phyloP scores from a whole-genome alignment of 345 rosid species.

The Rubroshorea leprosula region DNA sequence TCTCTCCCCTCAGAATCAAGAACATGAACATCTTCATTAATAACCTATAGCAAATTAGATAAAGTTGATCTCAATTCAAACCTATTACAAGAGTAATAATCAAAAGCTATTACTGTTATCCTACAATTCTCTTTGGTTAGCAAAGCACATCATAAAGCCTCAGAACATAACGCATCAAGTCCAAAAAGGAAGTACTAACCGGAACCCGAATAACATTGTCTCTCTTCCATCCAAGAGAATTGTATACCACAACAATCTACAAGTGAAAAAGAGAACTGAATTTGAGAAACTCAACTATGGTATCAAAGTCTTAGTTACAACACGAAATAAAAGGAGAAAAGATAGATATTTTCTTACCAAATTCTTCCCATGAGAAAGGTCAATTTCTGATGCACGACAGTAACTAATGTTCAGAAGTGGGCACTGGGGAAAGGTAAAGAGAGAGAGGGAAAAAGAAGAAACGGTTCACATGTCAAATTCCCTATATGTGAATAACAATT shows the following conservation, averaged over 20 bases:
- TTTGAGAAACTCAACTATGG: constrained; percentile 14
- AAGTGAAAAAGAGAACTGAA: constrained; percentile 18
- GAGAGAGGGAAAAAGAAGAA: background rate
- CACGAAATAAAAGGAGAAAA: constrained; percentile 11
- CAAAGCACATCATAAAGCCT: no score
- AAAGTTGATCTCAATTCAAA: no score
- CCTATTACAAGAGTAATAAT: no score
- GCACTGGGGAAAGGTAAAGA: constrained; percentile 46
- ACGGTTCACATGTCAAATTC: constrained; percentile 11
- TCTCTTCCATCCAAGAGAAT: constrained; percentile 96
- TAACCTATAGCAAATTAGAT: constrained; percentile 45
- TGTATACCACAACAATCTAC: constrained; percentile 76
- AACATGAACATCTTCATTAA: constrained; percentile 50
- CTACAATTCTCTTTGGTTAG: no score
- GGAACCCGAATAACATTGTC: constrained; percentile 78
- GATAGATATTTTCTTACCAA: constrained; percentile 46
- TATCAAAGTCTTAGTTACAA: constrained; percentile 5
- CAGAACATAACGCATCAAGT: background rate
- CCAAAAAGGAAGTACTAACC: constrained; percentile 38
- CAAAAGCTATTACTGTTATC: no score
- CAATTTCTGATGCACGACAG: constrained; percentile 78
- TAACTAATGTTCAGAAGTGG: constrained; percentile 90
- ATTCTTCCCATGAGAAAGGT: constrained; percentile 49
- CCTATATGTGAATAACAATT: constrained; percentile 13
- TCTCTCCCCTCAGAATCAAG: constrained; percentile 76